phyloP scores from a whole-genome alignment of 495 filamentous ascomycete genomes.

The Cryomyces minteri region DNA sequence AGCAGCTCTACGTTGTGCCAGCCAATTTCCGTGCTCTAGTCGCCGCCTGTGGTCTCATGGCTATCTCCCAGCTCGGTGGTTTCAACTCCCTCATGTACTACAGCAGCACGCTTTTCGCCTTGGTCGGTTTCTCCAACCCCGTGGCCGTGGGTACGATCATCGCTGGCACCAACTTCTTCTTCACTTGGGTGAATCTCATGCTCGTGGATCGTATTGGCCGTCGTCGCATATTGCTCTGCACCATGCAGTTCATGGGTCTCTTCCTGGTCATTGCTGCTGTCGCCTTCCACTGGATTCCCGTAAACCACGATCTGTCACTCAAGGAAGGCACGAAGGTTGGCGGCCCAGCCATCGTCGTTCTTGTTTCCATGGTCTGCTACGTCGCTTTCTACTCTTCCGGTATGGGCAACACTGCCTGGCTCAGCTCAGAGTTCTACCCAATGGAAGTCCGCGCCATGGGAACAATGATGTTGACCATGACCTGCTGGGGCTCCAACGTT shows the following conservation, averaged over 20 bases:
- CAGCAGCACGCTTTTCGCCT: slow-evolving; percentile 29
- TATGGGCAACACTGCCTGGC: slow-evolving; percentile 32
- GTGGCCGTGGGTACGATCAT: slow-evolving; percentile 30
- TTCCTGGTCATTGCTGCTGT: slow-evolving; percentile 25
- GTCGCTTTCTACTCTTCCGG: slow-evolving; percentile 28
- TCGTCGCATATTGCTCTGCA: slow-evolving; percentile 25
- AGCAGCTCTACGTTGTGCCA: slow-evolving; percentile 26
- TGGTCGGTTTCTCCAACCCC: slow-evolving; percentile 32
- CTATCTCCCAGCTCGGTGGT: slow-evolving; percentile 27
- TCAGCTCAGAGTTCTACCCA: slow-evolving; percentile 31
- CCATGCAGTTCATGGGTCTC: slow-evolving; percentile 26
- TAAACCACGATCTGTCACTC: slow-evolving; percentile 20
- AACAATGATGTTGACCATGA: slow-evolving; percentile 32
- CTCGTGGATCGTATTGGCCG: slow-evolving; percentile 30
- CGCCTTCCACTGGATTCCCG: slow-evolving; percentile 30
- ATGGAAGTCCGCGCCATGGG: slow-evolving; percentile 33
- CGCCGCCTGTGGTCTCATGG: slow-evolving; percentile 31
- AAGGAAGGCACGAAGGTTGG: slow-evolving; percentile 12
- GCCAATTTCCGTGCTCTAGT: slow-evolving; percentile 29
- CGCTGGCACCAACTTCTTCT: slow-evolving; percentile 33
- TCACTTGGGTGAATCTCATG: slow-evolving; percentile 31
- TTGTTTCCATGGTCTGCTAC: slow-evolving; percentile 29
- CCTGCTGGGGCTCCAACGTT: slow-evolving; percentile 32
- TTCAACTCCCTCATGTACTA: slow-evolving; percentile 34
- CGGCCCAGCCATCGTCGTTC: slow-evolving; percentile 23